Evolutionary conservation across 768 basidiomycete genomes (phyloP).

Genomic region (Lactarius deliciosus): DNA sequence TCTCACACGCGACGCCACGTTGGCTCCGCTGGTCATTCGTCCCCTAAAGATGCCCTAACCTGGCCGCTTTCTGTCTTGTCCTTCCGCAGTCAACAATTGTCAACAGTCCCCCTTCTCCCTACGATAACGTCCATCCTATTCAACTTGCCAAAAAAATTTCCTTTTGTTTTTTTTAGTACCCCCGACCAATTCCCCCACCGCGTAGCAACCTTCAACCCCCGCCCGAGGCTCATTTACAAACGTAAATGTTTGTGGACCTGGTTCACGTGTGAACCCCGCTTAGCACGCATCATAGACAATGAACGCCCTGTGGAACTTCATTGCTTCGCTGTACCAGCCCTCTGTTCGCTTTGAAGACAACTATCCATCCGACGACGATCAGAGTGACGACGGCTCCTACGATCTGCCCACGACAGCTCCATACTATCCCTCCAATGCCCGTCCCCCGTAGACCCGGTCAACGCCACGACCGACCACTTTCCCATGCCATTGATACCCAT

Average conservation of each 20-base stretch:
- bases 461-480: slow-evolving; percentile 24
- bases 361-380: slow-evolving; percentile 23
- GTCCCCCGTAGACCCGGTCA: slow-evolving; percentile 20
- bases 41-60: slow-evolving; percentile 8
- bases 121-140: slow-evolving; percentile 19
- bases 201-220: not conserved
- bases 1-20: slow-evolving; percentile 5
- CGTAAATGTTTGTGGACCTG: slow-evolving; percentile 18
- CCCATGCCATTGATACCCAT: not conserved
- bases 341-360: slow-evolving; percentile 21
- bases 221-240: slow-evolving; percentile 11
- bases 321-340: slow-evolving; percentile 25
- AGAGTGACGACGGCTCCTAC: slow-evolving; percentile 23
- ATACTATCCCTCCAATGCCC: slow-evolving; percentile 14
- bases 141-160: not conserved
- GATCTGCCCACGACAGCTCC: slow-evolving; percentile 24
- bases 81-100: slow-evolving; percentile 11
- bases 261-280: slow-evolving; percentile 26
- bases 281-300: slow-evolving; percentile 26
- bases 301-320: slow-evolving; percentile 28
- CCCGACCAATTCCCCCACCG: slow-evolving; percentile 6
- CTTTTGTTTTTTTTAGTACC: not conserved
- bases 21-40: not conserved
- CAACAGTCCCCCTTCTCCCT: slow-evolving; percentile 14
- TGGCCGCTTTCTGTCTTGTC: not conserved